Evolutionary conservation across 2,329 filamentous ascomycete genomes (phyloP).

Genomic region (Cladosporium colombiae): DNA sequence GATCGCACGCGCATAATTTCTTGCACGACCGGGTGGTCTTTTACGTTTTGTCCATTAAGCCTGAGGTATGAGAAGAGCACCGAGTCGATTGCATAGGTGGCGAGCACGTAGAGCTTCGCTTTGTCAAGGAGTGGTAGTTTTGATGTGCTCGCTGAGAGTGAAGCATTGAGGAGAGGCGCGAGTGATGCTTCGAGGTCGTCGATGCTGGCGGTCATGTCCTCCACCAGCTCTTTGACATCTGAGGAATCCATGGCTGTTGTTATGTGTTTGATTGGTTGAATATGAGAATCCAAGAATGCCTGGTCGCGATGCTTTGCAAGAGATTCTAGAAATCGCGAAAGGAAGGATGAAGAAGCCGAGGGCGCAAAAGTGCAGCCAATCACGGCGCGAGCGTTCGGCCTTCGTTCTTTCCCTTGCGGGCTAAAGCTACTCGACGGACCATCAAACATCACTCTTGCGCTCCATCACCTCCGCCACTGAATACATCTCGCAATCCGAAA

Average conservation of each 20-base stretch:
- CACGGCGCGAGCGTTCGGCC: not conserved
- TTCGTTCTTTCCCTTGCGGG: not conserved
- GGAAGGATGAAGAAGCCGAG: slow-evolving; percentile 6
- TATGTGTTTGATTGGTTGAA: not conserved
- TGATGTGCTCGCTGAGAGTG: slow-evolving; percentile 67
- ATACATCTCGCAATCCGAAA: not conserved
- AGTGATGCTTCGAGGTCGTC: slow-evolving; percentile 76
- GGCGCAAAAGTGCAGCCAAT: slow-evolving; percentile 5
- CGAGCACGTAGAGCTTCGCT: slow-evolving; percentile 87
- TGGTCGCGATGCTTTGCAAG: slow-evolving; percentile 11
- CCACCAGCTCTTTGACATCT: slow-evolving; percentile 14
- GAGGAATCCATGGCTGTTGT: slow-evolving; percentile 12
- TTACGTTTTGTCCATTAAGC: slow-evolving; percentile 77
- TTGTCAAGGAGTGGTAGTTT: slow-evolving; percentile 91
- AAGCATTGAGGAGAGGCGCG: slow-evolving; percentile 67
- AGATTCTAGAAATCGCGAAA: slow-evolving; percentile 10
- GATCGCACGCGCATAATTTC: slow-evolving; percentile 85
- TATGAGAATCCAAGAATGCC: not conserved
- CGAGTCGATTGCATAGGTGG: slow-evolving; percentile 87
- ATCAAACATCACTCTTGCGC: not conserved
- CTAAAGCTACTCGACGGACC: not conserved
- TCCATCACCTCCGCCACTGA: slow-evolving; percentile 8
- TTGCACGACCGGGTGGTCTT: slow-evolving; percentile 77
- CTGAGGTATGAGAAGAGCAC: slow-evolving; percentile 81
- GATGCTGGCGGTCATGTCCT: slow-evolving; percentile 67